These are phyloP conservation scores for Geum urbanum DNA, from an alignment of 306 rosid species.

Conservation along the genomic window DNA sequence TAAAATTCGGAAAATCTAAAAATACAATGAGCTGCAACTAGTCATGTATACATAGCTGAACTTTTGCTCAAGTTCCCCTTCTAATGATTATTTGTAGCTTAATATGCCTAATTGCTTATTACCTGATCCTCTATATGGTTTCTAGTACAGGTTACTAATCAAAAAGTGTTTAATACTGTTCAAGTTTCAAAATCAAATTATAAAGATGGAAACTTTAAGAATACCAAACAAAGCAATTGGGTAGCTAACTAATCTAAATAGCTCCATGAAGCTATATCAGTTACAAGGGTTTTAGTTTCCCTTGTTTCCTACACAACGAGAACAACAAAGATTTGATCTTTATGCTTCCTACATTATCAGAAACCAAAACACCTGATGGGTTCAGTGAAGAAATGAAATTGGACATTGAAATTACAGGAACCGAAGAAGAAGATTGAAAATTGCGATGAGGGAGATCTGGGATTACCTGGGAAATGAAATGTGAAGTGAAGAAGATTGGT, in stretches of 20 bases:
- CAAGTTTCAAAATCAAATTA: neutral
- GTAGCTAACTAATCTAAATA: conserved; percentile 7
- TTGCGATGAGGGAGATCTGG: neutral
- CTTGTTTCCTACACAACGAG: neutral
- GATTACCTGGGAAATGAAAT: conserved; percentile 17
- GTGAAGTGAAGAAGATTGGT: conserved; percentile 14
- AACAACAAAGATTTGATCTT: neutral
- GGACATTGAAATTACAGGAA: neutral
- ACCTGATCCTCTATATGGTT: neutral
- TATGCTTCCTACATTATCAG: conserved; percentile 1
- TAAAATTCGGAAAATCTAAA: neutral
- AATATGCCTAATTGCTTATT: neutral
- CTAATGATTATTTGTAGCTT: neutral
- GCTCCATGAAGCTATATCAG: neutral
- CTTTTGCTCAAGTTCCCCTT: neutral
- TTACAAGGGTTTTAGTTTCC: neutral
- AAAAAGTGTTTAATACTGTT: neutral
- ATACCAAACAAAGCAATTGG: neutral
- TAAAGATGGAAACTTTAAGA: neutral
- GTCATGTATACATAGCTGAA: neutral
- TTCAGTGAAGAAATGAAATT: neutral
- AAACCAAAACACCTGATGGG: conserved; percentile 6
- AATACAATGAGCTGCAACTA: neutral
- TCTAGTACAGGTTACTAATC: neutral
- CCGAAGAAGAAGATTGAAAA: neutral